phyloP scores from a whole-genome alignment of 2,329 filamentous ascomycete genomes.

The Colletotrichum sp. region DNA sequence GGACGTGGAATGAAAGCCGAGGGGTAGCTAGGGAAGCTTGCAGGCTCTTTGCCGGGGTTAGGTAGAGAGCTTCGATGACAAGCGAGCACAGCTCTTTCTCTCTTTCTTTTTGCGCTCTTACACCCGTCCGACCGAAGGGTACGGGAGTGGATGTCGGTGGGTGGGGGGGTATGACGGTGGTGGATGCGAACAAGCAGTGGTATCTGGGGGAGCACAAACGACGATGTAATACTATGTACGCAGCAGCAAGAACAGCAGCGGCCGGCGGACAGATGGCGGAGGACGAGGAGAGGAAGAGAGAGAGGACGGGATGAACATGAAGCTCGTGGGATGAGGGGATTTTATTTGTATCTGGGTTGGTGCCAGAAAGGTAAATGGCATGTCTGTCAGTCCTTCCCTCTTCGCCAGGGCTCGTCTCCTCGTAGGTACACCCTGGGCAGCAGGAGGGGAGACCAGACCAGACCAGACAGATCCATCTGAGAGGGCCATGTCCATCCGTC shows the following conservation, averaged over 20 bases:
- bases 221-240: background rate
- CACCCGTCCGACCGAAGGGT: conserved; percentile 15
- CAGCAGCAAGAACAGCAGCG: background rate
- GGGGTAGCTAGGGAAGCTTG: background rate
- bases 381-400: background rate
- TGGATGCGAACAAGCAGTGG: background rate
- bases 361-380: background rate
- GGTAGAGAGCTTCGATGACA: conserved; percentile 1
- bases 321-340: conserved; percentile 17
- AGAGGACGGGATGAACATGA: background rate
- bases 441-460: background rate
- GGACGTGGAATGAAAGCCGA: background rate
- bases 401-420: background rate
- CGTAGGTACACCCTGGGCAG: background rate
- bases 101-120: background rate
- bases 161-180: conserved; percentile 1
- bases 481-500: background rate
- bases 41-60: background rate
- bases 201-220: background rate
- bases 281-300: background rate
- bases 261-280: background rate
- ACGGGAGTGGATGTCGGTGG: conserved; percentile 9
- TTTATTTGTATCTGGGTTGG: conserved; percentile 12
- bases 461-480: background rate
- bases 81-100: conserved; percentile 16